Evolutionary conservation across 805 yeast species (phyloP).

Genomic region (Jamesozyma rosinii): DNA sequence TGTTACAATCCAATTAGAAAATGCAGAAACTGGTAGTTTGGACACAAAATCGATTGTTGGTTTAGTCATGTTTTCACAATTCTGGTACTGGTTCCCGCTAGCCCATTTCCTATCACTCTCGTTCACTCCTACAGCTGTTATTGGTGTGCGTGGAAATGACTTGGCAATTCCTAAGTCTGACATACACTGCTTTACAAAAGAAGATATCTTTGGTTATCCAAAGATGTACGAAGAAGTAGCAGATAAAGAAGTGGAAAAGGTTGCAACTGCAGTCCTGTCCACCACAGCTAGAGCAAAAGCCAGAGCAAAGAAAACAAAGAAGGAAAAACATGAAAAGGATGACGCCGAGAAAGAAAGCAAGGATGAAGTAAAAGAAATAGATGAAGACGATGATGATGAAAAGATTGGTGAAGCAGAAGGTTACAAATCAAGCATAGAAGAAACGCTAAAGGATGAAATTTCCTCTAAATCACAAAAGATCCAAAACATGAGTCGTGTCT

Average conservation of each 20-base stretch:
- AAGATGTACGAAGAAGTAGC: slow-evolving; percentile 74
- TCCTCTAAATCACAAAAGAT: slow-evolving; percentile 59
- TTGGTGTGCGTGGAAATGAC: slow-evolving; percentile 72
- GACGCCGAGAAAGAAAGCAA: slow-evolving; percentile 32
- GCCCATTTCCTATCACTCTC: slow-evolving; percentile 88
- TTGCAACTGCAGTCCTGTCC: slow-evolving; percentile 86
- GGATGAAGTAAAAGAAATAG: slow-evolving; percentile 29
- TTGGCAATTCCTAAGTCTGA: slow-evolving; percentile 78
- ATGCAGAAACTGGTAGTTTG: slow-evolving; percentile 78
- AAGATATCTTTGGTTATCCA: slow-evolving; percentile 78
- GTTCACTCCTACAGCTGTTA: slow-evolving; percentile 82
- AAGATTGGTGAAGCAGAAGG: slow-evolving; percentile 17
- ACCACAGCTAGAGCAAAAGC: slow-evolving; percentile 92
- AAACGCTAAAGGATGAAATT: slow-evolving; percentile 40
- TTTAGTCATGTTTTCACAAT: slow-evolving; percentile 77
- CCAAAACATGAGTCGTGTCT: slow-evolving; percentile 73
- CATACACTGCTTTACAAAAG: slow-evolving; percentile 71
- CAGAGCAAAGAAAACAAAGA: slow-evolving; percentile 64
- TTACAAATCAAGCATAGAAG: slow-evolving; percentile 18
- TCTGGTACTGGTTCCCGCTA: slow-evolving; percentile 98
- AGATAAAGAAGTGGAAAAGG: slow-evolving; percentile 77
- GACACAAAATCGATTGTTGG: slow-evolving; percentile 91
- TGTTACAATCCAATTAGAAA: slow-evolving; percentile 86
- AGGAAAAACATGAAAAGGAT: slow-evolving; percentile 40
- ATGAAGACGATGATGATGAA: slow-evolving; percentile 25